Conservation (phyloP, 164 flowering plant species). For the Akebia trifoliata region DNA sequence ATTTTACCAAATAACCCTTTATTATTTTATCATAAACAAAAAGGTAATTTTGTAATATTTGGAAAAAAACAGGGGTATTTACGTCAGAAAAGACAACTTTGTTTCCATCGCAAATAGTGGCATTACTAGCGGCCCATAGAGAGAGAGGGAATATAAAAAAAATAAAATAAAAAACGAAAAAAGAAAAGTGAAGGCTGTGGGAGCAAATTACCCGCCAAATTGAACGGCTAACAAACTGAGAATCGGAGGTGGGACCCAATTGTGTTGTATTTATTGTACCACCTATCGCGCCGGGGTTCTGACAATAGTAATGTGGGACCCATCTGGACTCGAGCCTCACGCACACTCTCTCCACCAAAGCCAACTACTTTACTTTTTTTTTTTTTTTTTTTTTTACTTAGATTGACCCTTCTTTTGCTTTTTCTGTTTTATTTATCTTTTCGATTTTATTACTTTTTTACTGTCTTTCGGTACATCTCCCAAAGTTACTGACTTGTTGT, state of each 20-base stretch:
- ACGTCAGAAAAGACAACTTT: too few relatives aligned
- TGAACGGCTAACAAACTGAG: background rate
- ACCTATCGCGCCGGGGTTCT: slow-evolving; percentile 51
- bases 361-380: background rate
- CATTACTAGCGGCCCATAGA: background rate
- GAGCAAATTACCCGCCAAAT: slow-evolving; percentile 1
- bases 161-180: background rate
- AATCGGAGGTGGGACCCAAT: slow-evolving; percentile 26
- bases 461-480: too few relatives aligned
- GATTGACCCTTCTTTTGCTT: too few relatives aligned
- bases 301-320: slow-evolving; percentile 33
- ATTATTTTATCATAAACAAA: too few relatives aligned
- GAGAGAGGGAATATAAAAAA: too few relatives aligned
- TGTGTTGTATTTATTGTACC: slow-evolving; percentile 38
- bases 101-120: too few relatives aligned
- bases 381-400: background rate
- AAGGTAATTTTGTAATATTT: too few relatives aligned
- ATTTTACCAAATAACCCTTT: too few relatives aligned
- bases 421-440: background rate
- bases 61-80: too few relatives aligned
- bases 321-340: slow-evolving; percentile 25
- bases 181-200: too few relatives aligned
- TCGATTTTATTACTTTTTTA: too few relatives aligned
- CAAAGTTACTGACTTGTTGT: too few relatives aligned
- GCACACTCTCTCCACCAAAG: slow-evolving; percentile 5